Percentiles rank a stretch among this genome's conserved stretches.
phyloP scores from a whole-genome alignment of 371 early-diverging fungal species.

The Encephalitozoon cuniculi region DNA sequence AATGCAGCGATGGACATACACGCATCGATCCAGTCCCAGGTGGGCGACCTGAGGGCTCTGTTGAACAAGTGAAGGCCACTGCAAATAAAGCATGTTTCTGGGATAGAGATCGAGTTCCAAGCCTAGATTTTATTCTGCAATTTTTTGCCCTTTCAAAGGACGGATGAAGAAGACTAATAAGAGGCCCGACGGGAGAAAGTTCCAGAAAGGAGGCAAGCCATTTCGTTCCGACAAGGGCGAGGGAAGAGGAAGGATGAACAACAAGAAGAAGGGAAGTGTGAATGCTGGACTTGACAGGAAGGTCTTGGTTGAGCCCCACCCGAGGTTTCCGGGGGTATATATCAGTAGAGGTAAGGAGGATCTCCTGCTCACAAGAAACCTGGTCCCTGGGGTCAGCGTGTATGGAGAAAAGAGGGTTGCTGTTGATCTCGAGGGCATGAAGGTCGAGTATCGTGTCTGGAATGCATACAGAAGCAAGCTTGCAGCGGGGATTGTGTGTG shows the following conservation, averaged over 20 bases:
- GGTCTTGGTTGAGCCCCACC: conserved; percentile 81
- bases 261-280: conserved; percentile 48
- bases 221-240: background rate
- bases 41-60: background rate
- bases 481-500: conserved; percentile 97
- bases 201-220: background rate
- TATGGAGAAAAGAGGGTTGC: conserved; percentile 97
- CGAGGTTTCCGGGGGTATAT: conserved; percentile 88
- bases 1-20: conserved; percentile 5
- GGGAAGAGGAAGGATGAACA: conserved; percentile 31
- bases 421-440: conserved; percentile 74
- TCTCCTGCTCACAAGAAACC: conserved; percentile 89
- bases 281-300: conserved; percentile 23
- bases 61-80: background rate
- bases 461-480: conserved; percentile 99
- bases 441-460: conserved; percentile 98
- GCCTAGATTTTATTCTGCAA: background rate
- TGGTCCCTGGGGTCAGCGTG: conserved; percentile 91
- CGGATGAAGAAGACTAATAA: background rate
- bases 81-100: background rate
- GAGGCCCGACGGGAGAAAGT: background rate
- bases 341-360: conserved; percentile 97
- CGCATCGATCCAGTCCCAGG: background rate
- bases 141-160: conserved; percentile 9
- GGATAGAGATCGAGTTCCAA: background rate